phyloP scores from a whole-genome alignment of 2,329 filamentous ascomycete genomes.

The Alternaria longipes region DNA sequence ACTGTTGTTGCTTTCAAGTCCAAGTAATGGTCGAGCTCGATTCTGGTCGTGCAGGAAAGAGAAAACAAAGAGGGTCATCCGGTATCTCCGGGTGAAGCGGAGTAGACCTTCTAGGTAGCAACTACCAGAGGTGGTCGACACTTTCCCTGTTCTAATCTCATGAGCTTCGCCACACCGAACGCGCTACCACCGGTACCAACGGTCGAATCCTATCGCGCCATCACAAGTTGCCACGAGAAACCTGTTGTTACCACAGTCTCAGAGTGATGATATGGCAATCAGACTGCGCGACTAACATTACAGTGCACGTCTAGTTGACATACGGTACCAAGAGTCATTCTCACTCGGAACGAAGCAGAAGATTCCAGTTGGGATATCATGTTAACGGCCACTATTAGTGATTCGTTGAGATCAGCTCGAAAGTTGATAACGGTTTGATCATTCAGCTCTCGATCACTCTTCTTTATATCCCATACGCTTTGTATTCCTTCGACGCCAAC shows the following conservation, averaged over 20 bases:
- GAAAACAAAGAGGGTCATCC: neutral
- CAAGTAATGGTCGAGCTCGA: neutral
- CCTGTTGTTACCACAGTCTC: neutral
- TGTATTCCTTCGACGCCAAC: neutral
- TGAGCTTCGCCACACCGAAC: slow-evolving; percentile 4
- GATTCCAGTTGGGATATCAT: neutral
- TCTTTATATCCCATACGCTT: neutral
- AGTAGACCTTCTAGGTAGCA: neutral
- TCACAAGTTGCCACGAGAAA: neutral
- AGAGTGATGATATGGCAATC: neutral
- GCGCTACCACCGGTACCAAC: neutral
- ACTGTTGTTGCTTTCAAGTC: neutral
- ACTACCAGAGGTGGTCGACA: neutral
- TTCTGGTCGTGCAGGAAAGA: neutral
- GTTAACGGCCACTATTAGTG: neutral
- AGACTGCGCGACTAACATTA: neutral
- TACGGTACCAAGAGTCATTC: neutral
- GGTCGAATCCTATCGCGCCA: neutral
- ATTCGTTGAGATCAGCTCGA: neutral
- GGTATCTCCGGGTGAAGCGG: fast-evolving
- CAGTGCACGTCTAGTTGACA: neutral
- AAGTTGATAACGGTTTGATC: neutral
- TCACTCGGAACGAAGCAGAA: neutral
- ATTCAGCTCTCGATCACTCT: neutral
- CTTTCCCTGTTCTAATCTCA: neutral